Conservation (phyloP, 805 yeast species). For the Hanseniaspora lachancei region DNA sequence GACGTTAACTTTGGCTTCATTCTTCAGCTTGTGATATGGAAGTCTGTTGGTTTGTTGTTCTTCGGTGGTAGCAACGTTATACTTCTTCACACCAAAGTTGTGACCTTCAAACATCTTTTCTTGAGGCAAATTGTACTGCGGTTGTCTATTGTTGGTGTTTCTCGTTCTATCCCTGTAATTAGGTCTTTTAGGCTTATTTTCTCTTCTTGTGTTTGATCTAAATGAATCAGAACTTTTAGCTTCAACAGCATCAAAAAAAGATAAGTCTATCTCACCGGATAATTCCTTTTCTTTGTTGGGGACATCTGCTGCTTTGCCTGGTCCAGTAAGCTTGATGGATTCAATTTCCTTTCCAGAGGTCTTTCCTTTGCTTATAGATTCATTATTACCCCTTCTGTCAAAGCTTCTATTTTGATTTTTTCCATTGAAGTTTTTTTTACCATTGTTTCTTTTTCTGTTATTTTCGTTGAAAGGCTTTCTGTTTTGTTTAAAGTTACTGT, state of each 20-base stretch:
- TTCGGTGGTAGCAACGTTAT: neutral
- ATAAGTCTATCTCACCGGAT: neutral
- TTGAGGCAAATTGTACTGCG: neutral
- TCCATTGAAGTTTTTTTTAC: neutral
- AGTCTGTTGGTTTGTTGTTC: constrained; percentile 3
- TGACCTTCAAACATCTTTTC: constrained; percentile 8
- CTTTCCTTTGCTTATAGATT: neutral
- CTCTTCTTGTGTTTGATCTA: neutral
- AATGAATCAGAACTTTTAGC: neutral
- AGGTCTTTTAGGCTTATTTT: neutral
- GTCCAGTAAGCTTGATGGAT: neutral
- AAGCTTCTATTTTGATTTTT: neutral
- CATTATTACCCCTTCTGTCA: neutral
- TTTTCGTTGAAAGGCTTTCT: neutral
- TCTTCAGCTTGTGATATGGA: neutral
- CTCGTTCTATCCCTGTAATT: neutral
- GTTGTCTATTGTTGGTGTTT: neutral
- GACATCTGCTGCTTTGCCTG: neutral
- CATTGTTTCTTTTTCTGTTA: neutral
- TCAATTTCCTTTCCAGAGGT: neutral
- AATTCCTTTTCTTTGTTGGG: neutral
- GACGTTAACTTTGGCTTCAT: constrained; percentile 8
- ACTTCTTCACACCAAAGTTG: constrained; percentile 7
- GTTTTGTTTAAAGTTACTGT: neutral
- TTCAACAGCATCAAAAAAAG: constrained; percentile 6